These are phyloP conservation scores for Amborella trichopoda DNA, from an alignment of 164 flowering plant species.

Conservation along the genomic window DNA sequence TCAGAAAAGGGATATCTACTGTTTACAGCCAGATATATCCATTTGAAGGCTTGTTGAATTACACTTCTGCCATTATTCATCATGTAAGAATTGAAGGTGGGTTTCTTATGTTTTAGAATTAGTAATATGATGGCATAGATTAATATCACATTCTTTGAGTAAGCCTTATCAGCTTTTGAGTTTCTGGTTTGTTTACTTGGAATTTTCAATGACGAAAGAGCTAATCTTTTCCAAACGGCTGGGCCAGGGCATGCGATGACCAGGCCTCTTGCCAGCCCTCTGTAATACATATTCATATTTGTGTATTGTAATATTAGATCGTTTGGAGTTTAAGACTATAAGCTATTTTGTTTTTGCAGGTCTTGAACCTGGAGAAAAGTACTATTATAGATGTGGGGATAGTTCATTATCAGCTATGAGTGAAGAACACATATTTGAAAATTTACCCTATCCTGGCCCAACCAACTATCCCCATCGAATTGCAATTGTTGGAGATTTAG, in stretches of 20 bases:
- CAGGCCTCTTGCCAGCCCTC: too few species aligned
- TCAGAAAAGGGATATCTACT: constrained; percentile 33
- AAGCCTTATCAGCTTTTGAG: too few species aligned
- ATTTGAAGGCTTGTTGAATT: constrained; percentile 65
- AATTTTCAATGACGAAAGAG: too few species aligned
- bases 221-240: too few species aligned
- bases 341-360: constrained; percentile 26
- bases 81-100: constrained; percentile 78
- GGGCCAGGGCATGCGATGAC: too few species aligned
- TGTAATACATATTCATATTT: too few species aligned
- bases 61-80: constrained; percentile 89
- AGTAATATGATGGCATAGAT: too few species aligned
- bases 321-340: too few species aligned
- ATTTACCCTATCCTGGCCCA: constrained; percentile 40
- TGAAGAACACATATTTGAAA: constrained; percentile 44
- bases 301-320: too few species aligned
- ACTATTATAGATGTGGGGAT: constrained; percentile 83
- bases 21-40: constrained; percentile 82
- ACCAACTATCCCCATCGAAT: constrained; percentile 45
- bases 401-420: constrained; percentile 76
- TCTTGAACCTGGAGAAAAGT: constrained; percentile 57
- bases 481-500: constrained; percentile 79
- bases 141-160: too few species aligned
- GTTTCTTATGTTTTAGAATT: too few species aligned
- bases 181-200: too few species aligned